Base-by-base conservation (phyloP, 2,329 filamentous ascomycete genomes). In the Arthrobotrys iridis region DNA sequence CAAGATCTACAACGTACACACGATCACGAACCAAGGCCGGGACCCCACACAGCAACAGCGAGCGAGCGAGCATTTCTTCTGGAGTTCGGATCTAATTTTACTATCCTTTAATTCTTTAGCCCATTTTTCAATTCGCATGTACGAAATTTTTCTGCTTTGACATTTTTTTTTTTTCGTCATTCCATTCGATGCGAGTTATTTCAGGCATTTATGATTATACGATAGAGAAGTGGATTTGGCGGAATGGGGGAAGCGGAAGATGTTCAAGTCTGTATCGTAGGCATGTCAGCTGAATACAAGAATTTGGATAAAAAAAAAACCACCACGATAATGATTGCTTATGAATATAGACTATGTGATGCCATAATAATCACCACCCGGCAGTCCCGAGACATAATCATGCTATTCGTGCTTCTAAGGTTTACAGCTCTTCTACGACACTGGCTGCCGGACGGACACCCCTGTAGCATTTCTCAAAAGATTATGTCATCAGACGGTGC, bases 41-140 rank as follows among this genome's bases (percentile, higher is more conserved):
- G 18, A 35, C 40, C 40, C 40, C 50, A 15, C 50, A 35, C 15
- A 59, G 28, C 11, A 4, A 13, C n/a, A 43, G 5, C 40, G 13
- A 59, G 35, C 55, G 55, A 59, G 55, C 55, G 55, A 59, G 55
- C 55, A 59, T 59, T 41, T 59, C 55, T 28, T 43, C 43, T 43
- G 55, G 55, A 59, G 55, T 59, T 59, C 37, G 50, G 50, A 37
- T 55, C 30, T 55, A 37, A 22, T 22, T 33, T 33, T 55, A 55
- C 50, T 55, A 55, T 55, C 50, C 24, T 60, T 46, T 63, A 63
- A 48, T 48, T 48, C 20, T 30, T 15, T 11, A 6, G 4, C 58
- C 40, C 26, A 37, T 37, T 48, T 26, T 43, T 48, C 26, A 2
- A 13, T 37, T 63, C 41, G 18, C 30, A n/a, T 63, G 58, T 63